Evolutionary conservation across 805 yeast species (phyloP).

Genomic region (Ogataea nonfermentans): DNA sequence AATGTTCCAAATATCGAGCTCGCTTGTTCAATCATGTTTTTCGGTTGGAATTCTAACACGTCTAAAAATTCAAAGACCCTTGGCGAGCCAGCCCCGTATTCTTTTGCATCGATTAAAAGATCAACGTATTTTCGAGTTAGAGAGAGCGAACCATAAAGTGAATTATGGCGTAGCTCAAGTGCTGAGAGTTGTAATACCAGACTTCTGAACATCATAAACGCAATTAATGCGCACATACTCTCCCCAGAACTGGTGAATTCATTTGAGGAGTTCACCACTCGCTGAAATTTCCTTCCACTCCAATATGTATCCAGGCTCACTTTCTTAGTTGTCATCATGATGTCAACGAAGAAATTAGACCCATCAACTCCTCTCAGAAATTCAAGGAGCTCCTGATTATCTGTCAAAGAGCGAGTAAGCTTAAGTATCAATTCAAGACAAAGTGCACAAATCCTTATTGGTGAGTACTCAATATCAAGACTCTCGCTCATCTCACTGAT

Average conservation of each 20-base stretch:
- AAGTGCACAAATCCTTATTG: constrained; percentile 56
- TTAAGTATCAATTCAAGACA: constrained; percentile 62
- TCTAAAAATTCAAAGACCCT: constrained; percentile 70
- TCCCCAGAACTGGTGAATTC: constrained; percentile 34
- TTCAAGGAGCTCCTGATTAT: constrained; percentile 50
- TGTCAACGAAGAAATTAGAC: constrained; percentile 45
- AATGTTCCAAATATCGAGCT: constrained; percentile 35
- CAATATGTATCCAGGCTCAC: constrained; percentile 56
- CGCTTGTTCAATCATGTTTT: constrained; percentile 42
- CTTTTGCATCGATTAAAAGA: constrained; percentile 48
- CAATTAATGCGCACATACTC: constrained; percentile 52
- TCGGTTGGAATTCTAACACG: constrained; percentile 56
- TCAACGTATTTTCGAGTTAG: constrained; percentile 52
- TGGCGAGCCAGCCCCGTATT: constrained; percentile 58
- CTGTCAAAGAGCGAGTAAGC: constrained; percentile 54
- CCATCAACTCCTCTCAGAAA: constrained; percentile 47
- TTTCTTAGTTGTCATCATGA: constrained; percentile 53
- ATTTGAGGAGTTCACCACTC: constrained; percentile 38
- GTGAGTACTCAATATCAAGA: constrained; percentile 46
- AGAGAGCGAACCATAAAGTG: constrained; percentile 45
- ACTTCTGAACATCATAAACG: constrained; percentile 62
- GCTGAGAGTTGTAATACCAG: constrained; percentile 63
- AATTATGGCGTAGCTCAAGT: constrained; percentile 65
- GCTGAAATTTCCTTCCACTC: constrained; percentile 47
- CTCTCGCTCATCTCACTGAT: constrained; percentile 22